Percentiles rank a stretch among this genome's conserved stretches.
These are phyloP conservation scores for Hsuehochloa calcarea DNA, from an alignment of 176 grass and related monocot species.

Conservation along the genomic window DNA sequence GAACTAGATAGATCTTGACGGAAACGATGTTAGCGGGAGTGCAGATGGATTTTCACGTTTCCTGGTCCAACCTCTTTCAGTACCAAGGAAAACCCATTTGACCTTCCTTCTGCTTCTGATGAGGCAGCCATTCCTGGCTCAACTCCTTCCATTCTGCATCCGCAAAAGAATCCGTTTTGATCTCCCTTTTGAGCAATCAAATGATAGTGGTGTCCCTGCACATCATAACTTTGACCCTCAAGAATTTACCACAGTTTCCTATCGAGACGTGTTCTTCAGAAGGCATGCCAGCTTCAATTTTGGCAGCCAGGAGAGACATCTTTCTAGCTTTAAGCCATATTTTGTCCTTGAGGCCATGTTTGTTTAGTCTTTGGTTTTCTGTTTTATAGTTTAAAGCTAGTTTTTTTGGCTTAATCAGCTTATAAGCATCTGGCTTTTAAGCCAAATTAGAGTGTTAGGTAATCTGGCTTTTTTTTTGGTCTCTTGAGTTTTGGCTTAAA, in stretches of 20 bases:
- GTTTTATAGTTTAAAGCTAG: too few relatives aligned
- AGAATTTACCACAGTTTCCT: constrained; percentile 13
- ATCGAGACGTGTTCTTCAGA: constrained; percentile 48
- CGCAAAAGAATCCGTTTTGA: constrained; percentile 59
- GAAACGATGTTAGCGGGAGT: neutral
- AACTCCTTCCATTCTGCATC: constrained; percentile 65
- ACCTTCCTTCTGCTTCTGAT: constrained; percentile 43
- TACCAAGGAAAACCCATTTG: constrained; percentile 47
- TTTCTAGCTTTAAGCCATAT: constrained; percentile 46
- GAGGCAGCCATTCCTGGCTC: constrained; percentile 61
- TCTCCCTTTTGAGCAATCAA: constrained; percentile 40
- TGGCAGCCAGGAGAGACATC: constrained; percentile 38
- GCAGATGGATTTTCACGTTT: constrained; percentile 38
- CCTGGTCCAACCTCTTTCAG: constrained; percentile 46
- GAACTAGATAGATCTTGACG: constrained; percentile 48
- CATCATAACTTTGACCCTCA: constrained; percentile 21
- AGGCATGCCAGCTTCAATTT: constrained; percentile 73
- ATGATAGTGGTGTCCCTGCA: constrained; percentile 26
- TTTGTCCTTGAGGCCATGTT: neutral
- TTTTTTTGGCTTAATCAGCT: too few relatives aligned
- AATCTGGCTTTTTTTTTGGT: too few relatives aligned
- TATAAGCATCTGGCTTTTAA: too few relatives aligned
- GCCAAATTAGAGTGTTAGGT: too few relatives aligned
- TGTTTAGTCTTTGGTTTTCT: too few relatives aligned
- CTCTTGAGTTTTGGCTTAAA: too few relatives aligned